Evolutionary conservation across 306 rosid genomes (phyloP).

Genomic region (Sicyos baderoa): DNA sequence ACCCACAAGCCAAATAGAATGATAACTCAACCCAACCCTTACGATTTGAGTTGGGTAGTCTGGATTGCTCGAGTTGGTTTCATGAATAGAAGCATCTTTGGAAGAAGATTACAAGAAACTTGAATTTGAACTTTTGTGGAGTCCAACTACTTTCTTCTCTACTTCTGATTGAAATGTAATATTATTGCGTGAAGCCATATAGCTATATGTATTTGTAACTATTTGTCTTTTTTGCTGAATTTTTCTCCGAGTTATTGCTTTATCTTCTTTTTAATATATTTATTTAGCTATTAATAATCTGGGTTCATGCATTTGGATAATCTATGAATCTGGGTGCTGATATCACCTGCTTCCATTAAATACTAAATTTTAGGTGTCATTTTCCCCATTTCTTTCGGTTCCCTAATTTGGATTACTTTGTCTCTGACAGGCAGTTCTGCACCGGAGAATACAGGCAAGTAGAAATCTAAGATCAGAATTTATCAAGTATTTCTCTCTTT

Average conservation of each 20-base stretch:
- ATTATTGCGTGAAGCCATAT: background rate
- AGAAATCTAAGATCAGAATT: background rate
- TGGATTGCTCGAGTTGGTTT: too few species aligned
- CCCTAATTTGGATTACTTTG: slow-evolving; percentile 16
- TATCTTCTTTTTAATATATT: background rate
- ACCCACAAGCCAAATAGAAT: too few species aligned
- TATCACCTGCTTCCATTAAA: background rate
- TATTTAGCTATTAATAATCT: background rate
- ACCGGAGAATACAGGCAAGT: slow-evolving; percentile 86
- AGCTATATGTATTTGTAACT: background rate
- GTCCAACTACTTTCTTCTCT: background rate
- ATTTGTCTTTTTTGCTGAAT: background rate
- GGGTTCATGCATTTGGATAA: background rate
- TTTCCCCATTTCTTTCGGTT: background rate
- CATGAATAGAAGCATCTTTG: background rate
- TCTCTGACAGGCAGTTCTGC: slow-evolving; percentile 75
- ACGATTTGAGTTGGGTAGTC: too few species aligned
- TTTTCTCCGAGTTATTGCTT: background rate
- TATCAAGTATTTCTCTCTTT: background rate
- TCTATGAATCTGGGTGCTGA: background rate
- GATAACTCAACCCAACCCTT: too few species aligned
- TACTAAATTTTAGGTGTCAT: background rate
- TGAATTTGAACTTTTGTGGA: slow-evolving; percentile 2
- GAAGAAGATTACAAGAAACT: background rate
- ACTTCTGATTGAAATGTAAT: background rate